Base-by-base conservation (phyloP, 169 alveolate species). In the Plasmodium berghei region DNA sequence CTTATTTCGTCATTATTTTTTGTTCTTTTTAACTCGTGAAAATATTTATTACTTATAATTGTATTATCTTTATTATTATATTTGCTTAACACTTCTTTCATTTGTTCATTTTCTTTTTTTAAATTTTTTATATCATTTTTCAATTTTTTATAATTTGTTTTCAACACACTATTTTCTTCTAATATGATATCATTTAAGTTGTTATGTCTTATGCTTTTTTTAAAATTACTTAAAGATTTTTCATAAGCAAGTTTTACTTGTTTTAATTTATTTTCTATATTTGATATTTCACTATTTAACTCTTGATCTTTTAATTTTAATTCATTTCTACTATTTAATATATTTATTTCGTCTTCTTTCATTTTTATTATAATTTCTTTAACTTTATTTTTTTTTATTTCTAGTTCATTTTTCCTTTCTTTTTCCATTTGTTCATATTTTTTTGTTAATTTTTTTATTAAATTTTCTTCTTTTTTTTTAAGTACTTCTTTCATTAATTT, bases 321-420 rank as follows among this genome's bases (percentile, higher is more conserved):
- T 18, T 48, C 26, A 55, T 75, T 75, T 26, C 64, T 70, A 63
- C 49, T 45, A 26, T 49, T 75, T 63, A 62, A 52, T 22, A 75
- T 55, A 75, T 75, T 75, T 63, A 75, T 75, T 75, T 75, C 77
- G 28, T 75, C 77, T 75, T 75, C 89, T 63, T 75, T 75, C 42
- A 75, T 67, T 63, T 75, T 62, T 0, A 75, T 75, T 18, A 63
- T 55, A 75, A 75, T 75, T 75, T 75, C 89, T 63, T 75, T 75
- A 5, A 75, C 24, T 75, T 75, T 75, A 67, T 75, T 75, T 75
- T 63, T 75, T 34, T 75, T 63, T 63, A 49, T 75, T 75, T 75
- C 89, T 0, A 75, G 9, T 75, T 75, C 77, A 46, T 64, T 75
- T 75, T 75, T 75, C 26, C 89, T 48, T 63, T 75, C 89, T 24